These are phyloP conservation scores for Dichomitus squalens DNA, from an alignment of 1,284 basidiomycete species.

Conservation along the genomic window DNA sequence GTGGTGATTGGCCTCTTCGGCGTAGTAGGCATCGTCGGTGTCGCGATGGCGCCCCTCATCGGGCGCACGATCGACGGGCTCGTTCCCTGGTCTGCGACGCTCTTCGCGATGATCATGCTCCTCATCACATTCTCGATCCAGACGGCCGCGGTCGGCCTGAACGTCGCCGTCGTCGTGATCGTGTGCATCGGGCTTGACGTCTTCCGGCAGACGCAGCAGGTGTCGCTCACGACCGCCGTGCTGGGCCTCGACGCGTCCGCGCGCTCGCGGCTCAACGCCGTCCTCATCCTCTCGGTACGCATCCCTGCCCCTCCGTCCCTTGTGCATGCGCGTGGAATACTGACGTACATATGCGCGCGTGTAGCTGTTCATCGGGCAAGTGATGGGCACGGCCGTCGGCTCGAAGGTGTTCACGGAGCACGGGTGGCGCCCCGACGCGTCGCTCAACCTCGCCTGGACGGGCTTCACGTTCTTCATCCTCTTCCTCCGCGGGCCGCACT, in stretches of 20 bases:
- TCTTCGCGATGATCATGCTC: constrained; percentile 39
- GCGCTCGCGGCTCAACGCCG: constrained; percentile 53
- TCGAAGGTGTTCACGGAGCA: constrained; percentile 50
- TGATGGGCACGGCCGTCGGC: constrained; percentile 52
- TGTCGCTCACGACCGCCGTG: constrained; percentile 43
- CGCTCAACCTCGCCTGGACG: constrained; percentile 49
- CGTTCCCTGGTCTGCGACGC: constrained; percentile 51
- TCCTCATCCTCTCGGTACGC: constrained; percentile 47
- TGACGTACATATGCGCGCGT: neutral
- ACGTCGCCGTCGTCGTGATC: constrained; percentile 49
- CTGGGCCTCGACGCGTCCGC: constrained; percentile 40
- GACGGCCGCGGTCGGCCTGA: constrained; percentile 45
- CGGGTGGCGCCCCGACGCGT: constrained; percentile 54
- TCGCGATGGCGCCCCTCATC: constrained; percentile 48
- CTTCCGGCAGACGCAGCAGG: constrained; percentile 48
- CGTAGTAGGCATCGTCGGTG: constrained; percentile 50
- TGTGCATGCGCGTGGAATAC: neutral
- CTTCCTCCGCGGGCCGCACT: constrained; percentile 47
- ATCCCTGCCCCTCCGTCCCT: neutral
- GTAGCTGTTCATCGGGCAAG: constrained; percentile 40
- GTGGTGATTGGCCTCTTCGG: constrained; percentile 58
- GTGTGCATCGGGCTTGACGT: constrained; percentile 49
- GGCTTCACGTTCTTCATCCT: constrained; percentile 43
- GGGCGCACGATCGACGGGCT: constrained; percentile 53
- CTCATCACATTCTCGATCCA: constrained; percentile 42